Conservation (phyloP, 768 basidiomycete genomes). For the Paxillus involutus region DNA sequence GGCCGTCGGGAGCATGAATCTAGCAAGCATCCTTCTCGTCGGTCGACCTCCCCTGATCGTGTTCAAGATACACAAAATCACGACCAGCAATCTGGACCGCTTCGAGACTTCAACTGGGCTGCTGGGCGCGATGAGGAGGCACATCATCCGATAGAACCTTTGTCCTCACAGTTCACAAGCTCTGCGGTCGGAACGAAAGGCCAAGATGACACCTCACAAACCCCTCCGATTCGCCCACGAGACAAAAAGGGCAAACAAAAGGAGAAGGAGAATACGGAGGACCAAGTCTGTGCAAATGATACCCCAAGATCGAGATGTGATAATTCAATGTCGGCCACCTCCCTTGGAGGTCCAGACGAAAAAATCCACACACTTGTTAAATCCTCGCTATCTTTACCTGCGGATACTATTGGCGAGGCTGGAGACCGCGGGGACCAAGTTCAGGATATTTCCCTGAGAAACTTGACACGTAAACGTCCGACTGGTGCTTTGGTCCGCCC, state of each 20-base stretch:
- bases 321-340: background rate
- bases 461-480: conserved; percentile 20
- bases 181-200: background rate
- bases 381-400: background rate
- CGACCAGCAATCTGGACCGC: background rate
- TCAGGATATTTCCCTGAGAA: conserved; percentile 15
- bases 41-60: background rate
- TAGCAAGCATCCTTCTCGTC: background rate
- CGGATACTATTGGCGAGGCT: background rate
- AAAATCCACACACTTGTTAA: background rate
- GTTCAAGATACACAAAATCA: conserved; percentile 1
- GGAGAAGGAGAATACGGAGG: background rate
- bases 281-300: background rate
- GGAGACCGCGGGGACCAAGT: conserved; percentile 10
- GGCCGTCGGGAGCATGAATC: background rate
- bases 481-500: conserved; percentile 9
- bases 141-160: background rate
- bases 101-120: background rate
- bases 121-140: background rate
- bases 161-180: background rate
- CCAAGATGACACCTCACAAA: background rate
- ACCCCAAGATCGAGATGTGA: conserved; percentile 2
- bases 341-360: background rate
- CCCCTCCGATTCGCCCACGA: background rate
- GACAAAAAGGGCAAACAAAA: conserved; percentile 11